A percentile compares a stretch with the other conserved stretches of the same genome.
Evolutionary conservation across 2,329 filamentous ascomycete genomes (phyloP).

Genomic region (Trichoderma sp.): DNA sequence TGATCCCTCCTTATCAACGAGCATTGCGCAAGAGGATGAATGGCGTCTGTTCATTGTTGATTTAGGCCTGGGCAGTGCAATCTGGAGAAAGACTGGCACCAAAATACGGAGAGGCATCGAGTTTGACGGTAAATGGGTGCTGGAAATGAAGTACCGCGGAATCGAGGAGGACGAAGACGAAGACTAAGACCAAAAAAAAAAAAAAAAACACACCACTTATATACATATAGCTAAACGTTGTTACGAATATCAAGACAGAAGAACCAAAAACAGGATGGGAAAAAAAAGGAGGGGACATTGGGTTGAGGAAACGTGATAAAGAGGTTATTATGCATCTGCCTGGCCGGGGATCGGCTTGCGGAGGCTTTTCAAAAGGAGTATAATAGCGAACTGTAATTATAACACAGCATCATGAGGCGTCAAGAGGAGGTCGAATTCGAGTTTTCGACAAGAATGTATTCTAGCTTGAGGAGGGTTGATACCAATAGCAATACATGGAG

Average conservation of each 20-base stretch:
- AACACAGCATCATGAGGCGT: conserved; percentile 12
- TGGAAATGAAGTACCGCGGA: conserved; percentile 61
- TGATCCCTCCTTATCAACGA: conserved; percentile 31
- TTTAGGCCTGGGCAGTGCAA: conserved; percentile 76
- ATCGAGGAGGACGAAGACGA: conserved; percentile 29
- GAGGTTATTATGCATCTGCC: not conserved
- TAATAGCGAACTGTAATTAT: conserved; percentile 16
- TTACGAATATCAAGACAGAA: not conserved
- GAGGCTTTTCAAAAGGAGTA: not conserved
- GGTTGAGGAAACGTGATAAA: not conserved
- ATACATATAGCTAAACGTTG: not conserved
- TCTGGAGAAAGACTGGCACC: conserved; percentile 82
- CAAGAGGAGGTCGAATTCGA: conserved; percentile 2
- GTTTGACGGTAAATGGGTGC: conserved; percentile 84
- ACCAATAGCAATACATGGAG: not conserved
- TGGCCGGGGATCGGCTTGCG: not conserved
- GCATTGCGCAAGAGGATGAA: conserved; percentile 48
- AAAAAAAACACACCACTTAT: not conserved
- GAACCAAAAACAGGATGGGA: not conserved
- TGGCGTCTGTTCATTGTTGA: conserved; percentile 87
- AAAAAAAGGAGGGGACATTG: not conserved
- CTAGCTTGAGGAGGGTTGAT: not conserved
- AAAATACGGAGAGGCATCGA: conserved; percentile 80
- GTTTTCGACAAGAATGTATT: conserved; percentile 7
- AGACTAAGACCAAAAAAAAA: not conserved